Percentiles rank a stretch among this genome's conserved stretches.
phyloP scores from a whole-genome alignment of 768 basidiomycete genomes.

The Lentinula raphanica region DNA sequence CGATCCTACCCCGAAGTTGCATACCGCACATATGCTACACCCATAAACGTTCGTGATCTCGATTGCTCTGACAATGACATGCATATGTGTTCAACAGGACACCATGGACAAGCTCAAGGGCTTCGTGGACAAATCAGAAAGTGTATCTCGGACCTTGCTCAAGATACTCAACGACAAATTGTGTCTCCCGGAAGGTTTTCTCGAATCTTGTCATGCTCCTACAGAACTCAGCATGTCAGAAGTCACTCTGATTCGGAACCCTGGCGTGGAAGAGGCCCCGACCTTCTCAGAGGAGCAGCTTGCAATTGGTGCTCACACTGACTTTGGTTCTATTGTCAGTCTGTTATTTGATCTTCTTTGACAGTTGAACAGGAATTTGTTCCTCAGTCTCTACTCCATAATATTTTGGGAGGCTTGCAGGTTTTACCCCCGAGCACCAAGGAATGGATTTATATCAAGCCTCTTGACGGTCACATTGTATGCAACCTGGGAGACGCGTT shows the following conservation, averaged over 20 bases:
- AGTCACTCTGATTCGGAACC: conserved; percentile 27
- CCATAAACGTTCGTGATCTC: conserved; percentile 24
- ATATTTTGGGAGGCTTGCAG: conserved; percentile 43
- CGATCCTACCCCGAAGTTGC: conserved; percentile 35
- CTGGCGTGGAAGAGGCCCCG: conserved; percentile 25
- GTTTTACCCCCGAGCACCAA: conserved; percentile 40
- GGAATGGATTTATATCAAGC: conserved; percentile 42
- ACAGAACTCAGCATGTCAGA: conserved; percentile 37
- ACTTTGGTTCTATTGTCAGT: conserved; percentile 43
- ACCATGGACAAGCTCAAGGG: conserved; percentile 18
- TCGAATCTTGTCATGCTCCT: conserved; percentile 28
- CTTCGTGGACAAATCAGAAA: too few relatives aligned
- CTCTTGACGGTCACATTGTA: conserved; percentile 34
- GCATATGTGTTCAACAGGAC: conserved; percentile 38
- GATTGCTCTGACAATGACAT: conserved; percentile 29
- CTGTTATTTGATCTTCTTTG: not conserved
- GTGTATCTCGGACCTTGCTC: conserved; percentile 34
- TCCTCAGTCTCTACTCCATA: conserved; percentile 43
- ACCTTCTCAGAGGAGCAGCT: conserved; percentile 23
- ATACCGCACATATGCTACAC: conserved; percentile 38
- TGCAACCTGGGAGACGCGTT: conserved; percentile 45
- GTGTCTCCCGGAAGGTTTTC: conserved; percentile 35
- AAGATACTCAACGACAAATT: conserved; percentile 36
- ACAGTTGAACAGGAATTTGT: not conserved
- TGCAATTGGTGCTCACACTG: conserved; percentile 44